Conservation (phyloP, 164 flowering plant species). For the Echeveria elegans region DNA sequence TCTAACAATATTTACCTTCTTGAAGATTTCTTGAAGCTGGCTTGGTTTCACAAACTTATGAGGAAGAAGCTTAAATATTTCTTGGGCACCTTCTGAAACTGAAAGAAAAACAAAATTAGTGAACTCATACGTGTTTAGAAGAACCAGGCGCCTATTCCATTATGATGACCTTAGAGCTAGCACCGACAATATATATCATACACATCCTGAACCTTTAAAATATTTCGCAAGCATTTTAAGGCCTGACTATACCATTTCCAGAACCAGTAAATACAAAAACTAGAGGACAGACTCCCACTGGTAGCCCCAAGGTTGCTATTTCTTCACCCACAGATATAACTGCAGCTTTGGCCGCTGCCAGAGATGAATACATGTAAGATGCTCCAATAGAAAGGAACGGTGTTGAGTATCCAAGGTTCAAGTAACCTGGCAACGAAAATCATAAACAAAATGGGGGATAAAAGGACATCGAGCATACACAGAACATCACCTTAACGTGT, state of each 20-base stretch:
- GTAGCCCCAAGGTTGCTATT: conserved; percentile 76
- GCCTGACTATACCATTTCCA: conserved; percentile 68
- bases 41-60: conserved; percentile 81
- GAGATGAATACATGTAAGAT: conserved; percentile 90
- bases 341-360: conserved; percentile 98
- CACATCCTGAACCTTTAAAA: neutral
- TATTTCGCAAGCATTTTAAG: neutral
- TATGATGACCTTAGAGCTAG: neutral
- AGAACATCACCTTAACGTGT: neutral
- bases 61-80: conserved; percentile 96
- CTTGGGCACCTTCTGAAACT: conserved; percentile 94
- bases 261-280: conserved; percentile 89
- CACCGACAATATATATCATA: neutral
- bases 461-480: neutral
- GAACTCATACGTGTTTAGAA: neutral
- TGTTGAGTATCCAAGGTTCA: conserved; percentile 89
- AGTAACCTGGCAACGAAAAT: conserved; percentile 53
- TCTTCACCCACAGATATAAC: conserved; percentile 94
- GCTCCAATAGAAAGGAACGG: conserved; percentile 90
- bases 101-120: conserved; percentile 14
- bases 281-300: conserved; percentile 79
- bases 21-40: conserved; percentile 66
- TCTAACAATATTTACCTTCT: conserved; percentile 25
- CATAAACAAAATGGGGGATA: neutral
- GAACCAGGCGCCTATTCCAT: neutral